These are phyloP conservation scores for Euphorbia peplus DNA, from an alignment of 345 rosid species.

Conservation along the genomic window DNA sequence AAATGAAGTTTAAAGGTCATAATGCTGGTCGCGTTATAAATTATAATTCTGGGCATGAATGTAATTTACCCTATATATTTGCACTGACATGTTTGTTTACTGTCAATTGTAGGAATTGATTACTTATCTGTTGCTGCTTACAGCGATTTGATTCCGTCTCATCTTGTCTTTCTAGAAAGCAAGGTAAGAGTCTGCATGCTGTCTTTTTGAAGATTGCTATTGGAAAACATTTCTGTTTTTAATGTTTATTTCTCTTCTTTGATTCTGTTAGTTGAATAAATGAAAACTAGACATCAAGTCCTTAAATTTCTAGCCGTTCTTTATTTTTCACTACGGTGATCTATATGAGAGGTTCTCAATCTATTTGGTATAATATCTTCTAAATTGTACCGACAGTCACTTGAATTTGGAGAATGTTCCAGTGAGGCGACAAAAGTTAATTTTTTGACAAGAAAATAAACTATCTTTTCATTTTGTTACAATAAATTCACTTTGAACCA, in stretches of 20 bases:
- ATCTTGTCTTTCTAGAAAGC: slow-evolving; percentile 37
- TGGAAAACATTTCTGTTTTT: neutral
- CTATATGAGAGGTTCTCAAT: too few species aligned
- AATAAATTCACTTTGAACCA: too few species aligned
- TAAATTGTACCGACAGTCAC: too few species aligned
- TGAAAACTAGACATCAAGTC: neutral
- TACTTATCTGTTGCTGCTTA: slow-evolving; percentile 76
- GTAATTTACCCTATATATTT: too few species aligned
- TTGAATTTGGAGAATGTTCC: too few species aligned
- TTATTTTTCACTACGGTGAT: neutral
- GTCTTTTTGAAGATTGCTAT: neutral
- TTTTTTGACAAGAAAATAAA: too few species aligned
- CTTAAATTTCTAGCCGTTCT: neutral
- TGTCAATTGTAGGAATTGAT: slow-evolving; percentile 53
- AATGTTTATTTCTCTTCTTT: slow-evolving; percentile 1
- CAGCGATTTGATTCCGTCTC: slow-evolving; percentile 40
- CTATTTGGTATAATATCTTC: too few species aligned
- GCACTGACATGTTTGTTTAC: neutral
- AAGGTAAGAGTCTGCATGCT: slow-evolving; percentile 20
- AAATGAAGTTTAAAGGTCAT: too few species aligned
- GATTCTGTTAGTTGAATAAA: neutral
- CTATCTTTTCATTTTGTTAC: too few species aligned
- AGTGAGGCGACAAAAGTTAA: too few species aligned
- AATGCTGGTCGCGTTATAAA: too few species aligned
- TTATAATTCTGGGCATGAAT: too few species aligned